Conservation (phyloP, 2,329 filamentous ascomycete genomes). For the Alternaria rosae region DNA sequence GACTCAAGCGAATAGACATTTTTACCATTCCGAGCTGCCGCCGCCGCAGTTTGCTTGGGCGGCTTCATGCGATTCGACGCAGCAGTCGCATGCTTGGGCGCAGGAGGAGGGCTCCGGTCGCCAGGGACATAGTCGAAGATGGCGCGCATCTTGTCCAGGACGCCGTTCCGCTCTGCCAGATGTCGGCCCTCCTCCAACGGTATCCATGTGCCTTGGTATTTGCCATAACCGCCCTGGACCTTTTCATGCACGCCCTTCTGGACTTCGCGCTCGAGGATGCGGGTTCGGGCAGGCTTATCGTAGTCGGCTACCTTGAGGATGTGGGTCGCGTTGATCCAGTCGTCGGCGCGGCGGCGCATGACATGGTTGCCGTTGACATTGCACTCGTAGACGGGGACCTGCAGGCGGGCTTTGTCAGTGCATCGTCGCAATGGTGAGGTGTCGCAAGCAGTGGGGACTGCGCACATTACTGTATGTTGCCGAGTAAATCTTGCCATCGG, state of each 20-base stretch:
- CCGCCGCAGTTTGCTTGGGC: slow-evolving; percentile 70
- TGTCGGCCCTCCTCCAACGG: slow-evolving; percentile 81
- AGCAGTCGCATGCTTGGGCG: slow-evolving; percentile 82
- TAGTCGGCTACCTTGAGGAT: slow-evolving; percentile 97
- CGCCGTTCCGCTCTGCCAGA: slow-evolving; percentile 85
- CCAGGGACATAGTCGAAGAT: slow-evolving; percentile 92
- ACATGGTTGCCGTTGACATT: slow-evolving; percentile 90
- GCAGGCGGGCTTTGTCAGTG: slow-evolving; percentile 23
- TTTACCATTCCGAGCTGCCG: slow-evolving; percentile 44
- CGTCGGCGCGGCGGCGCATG: slow-evolving; percentile 90
- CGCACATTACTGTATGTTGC: slow-evolving; percentile 68
- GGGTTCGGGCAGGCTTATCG: slow-evolving; percentile 93
- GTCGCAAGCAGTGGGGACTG: slow-evolving; percentile 7
- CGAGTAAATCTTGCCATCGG: slow-evolving; percentile 64
- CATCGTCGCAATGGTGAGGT: slow-evolving; percentile 15
- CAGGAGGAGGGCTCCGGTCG: slow-evolving; percentile 87
- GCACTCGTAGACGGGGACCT: slow-evolving; percentile 96
- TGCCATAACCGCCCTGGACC: slow-evolving; percentile 96
- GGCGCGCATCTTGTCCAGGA: slow-evolving; percentile 80
- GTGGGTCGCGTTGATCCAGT: slow-evolving; percentile 99
- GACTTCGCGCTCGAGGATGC: slow-evolving; percentile 94
- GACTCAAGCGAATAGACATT: slow-evolving; percentile 38
- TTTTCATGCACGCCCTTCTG: slow-evolving; percentile 98
- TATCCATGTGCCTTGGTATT: slow-evolving; percentile 99
- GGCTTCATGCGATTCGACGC: slow-evolving; percentile 79